A percentile compares a stretch with the other conserved stretches of the same genome.
Evolutionary conservation across 345 rosid genomes (phyloP).

Genomic region (Moricandia moricandioides): DNA sequence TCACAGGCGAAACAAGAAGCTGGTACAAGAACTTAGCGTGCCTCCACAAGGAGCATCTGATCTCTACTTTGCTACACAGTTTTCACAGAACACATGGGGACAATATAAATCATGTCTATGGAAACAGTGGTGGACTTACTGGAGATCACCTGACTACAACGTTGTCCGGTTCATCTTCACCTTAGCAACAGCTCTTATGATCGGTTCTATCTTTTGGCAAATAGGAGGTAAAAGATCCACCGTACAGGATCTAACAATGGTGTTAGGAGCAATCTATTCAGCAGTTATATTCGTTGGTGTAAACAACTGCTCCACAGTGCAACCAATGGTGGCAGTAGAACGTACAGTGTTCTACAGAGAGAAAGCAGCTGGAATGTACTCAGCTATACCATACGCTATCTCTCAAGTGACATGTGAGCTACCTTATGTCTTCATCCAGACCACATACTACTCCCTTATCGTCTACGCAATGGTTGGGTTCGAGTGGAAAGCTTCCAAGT

Average conservation of each 20-base stretch:
- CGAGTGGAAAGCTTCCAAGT: conserved; percentile 70
- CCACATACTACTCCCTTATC: conserved; percentile 57
- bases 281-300: conserved; percentile 57
- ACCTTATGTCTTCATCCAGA: conserved; percentile 67
- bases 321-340: conserved; percentile 70
- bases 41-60: conserved; percentile 51
- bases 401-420: conserved; percentile 63
- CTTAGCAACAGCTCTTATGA: conserved; percentile 45
- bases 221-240: conserved; percentile 50
- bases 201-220: conserved; percentile 63
- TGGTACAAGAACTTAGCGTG: conserved; percentile 50
- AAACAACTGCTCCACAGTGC: conserved; percentile 69
- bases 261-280: conserved; percentile 68
- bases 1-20: conserved; percentile 53
- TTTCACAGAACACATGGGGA: conserved; percentile 53
- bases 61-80: conserved; percentile 51
- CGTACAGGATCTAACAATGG: conserved; percentile 48
- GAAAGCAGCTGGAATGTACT: conserved; percentile 72
- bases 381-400: conserved; percentile 65
- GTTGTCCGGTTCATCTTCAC: conserved; percentile 57
- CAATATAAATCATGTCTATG: conserved; percentile 67
- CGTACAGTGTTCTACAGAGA: conserved; percentile 70
- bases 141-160: conserved; percentile 77
- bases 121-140: conserved; percentile 74
- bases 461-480: conserved; percentile 77